Base-by-base conservation (phyloP, 768 basidiomycete genomes). In the Boletus tomentosulus region DNA sequence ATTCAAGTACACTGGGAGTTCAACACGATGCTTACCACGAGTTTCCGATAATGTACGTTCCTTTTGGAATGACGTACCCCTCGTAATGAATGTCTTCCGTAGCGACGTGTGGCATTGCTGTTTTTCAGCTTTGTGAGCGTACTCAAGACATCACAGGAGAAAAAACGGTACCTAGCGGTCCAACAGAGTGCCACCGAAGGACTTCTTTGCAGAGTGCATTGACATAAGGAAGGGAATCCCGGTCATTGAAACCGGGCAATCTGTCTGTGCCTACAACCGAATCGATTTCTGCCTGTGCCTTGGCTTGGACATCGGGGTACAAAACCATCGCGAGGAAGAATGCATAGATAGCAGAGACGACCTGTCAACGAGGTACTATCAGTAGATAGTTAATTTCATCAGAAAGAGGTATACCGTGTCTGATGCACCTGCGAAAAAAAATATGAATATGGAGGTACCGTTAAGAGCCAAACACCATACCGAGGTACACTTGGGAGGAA, bases 371-470 rank as follows among this genome's bases (percentile, higher is more conserved):
- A 16, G 16, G 2, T 25, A 1, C 4, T 13, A 10, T 51, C 9
- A 44, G 6, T 54, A 57, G 1, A 72, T 75, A 50, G 76, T 62
- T 5, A 19, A 39, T 39, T 39, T 22, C 16, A 10, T 10, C 38
- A 19, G 38, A 78, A 72, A 70, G 24, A 10, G 1, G 27, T 6
- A 5, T 52, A 62, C 62, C 48, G 81, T 82, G 57, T 82, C 81
- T 0, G 80, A 76, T 11, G 76, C 80, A 51, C 75, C 65, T 56
- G 35, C 2, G 15, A 46, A 47, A 15, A 47, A 15, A 12, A 6
- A 27, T 4, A 19, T 57, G 11, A 52, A 13, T 3, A 45, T 19
- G 19, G 25, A 4, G 27, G 12, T 5, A 6, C 15, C 1, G 4
- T 19, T 4, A 22, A 10, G 10, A 39, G 19, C n/a, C n/a, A 19